Evolutionary conservation across 257 asterid genomes (phyloP).

Genomic region (Ligustrum vulgare): DNA sequence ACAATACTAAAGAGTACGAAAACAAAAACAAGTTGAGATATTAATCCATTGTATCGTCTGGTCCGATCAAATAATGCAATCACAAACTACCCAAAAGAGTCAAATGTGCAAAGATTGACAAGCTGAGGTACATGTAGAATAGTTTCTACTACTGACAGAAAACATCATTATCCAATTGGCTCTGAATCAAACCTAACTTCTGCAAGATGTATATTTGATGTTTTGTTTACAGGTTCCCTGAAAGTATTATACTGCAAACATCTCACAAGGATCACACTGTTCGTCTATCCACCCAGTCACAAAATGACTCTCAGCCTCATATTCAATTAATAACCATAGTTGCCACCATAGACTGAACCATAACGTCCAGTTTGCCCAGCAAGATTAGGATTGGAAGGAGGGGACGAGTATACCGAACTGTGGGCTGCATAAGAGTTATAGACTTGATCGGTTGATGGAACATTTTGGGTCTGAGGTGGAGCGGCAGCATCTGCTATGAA

Average conservation of each 20-base stretch:
- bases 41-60: not conserved
- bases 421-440: constrained; percentile 61
- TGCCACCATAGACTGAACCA: constrained; percentile 66
- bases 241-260: constrained; percentile 22
- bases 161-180: not conserved
- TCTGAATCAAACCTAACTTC: not conserved
- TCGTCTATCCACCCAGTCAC: constrained; percentile 12
- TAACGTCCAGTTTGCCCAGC: constrained; percentile 69
- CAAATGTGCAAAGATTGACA: not conserved
- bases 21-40: not conserved
- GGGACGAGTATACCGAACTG: constrained; percentile 48
- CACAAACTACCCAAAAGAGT: not conserved
- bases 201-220: not conserved
- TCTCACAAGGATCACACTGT: constrained; percentile 12
- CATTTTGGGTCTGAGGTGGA: constrained; percentile 48
- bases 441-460: constrained; percentile 54
- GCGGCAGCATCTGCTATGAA: constrained; percentile 84
- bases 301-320: not conserved
- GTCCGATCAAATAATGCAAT: not conserved
- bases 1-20: not conserved
- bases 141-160: not conserved
- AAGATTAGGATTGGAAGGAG: constrained; percentile 57
- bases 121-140: not conserved
- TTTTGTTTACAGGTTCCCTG: not conserved
- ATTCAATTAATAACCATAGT: constrained; percentile 59